Base-by-base conservation (phyloP, 2,329 filamentous ascomycete species). In the Fusarium sp. region DNA sequence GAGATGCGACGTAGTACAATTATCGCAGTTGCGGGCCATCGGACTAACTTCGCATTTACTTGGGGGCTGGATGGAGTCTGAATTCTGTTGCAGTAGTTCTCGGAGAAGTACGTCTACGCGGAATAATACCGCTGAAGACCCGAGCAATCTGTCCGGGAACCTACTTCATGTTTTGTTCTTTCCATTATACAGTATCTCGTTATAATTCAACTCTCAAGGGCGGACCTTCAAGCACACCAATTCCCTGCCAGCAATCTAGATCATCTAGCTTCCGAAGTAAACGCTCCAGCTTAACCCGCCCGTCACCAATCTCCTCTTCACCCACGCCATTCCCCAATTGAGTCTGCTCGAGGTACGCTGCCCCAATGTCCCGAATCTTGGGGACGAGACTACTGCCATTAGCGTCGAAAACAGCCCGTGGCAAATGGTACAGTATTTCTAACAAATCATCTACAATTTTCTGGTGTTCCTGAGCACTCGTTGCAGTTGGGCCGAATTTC, bases 301-400 rank as follows among this genome's bases (percentile, higher is more conserved):
- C 67, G 11, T 58, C 53, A 3, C 56, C 61, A 11, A 40, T 67
- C 13, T 52, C 60, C 30, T 39, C 50, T 17, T 43, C 32, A 17
- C 22, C 57, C 4, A 60, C 35, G 24, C 24, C 24, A 24, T 24
- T 24, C 24, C 24, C 24, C 24, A 24, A 24, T 24, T 24, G 24
- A 8, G 24, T 24, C 39, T 76, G 72, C 19, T 77, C 74, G 4
- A 79, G 62, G 26, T 79, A 77, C 1, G 76, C 78, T 6, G 75
- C 74, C 2, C 77, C 78, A 49, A 79, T 76, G 48, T 79, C 79
- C 20, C 79, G 68, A 26, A 79, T 73, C 62, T 80, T 80, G n/a
- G 77, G 74, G n/a, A 79, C 74, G 0, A 78, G 41, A 37, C 75
- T 76, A 17, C 70, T 70, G 1, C 77, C 77, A 49, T 78, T 78